Percentiles rank a stretch among this genome's conserved stretches.
phyloP scores from a whole-genome alignment of 805 yeast genomes.

The Lachancea waltii region DNA sequence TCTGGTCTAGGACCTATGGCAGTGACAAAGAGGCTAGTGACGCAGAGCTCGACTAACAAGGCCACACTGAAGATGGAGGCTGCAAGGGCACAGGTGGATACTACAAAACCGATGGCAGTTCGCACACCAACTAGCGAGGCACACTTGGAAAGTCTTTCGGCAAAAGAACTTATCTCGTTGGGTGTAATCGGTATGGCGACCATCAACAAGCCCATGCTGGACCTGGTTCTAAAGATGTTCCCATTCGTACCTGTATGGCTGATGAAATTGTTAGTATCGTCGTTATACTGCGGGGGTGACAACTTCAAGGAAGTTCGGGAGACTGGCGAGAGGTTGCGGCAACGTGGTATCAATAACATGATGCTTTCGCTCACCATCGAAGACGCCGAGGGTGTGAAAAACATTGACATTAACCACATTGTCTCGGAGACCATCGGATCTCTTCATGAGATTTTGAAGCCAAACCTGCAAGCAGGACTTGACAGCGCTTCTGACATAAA shows the following conservation, averaged over 20 bases:
- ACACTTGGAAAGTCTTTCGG: conserved; percentile 49
- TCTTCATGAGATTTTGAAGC: conserved; percentile 58
- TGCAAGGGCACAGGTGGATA: conserved; percentile 1
- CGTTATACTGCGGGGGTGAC: conserved; percentile 88
- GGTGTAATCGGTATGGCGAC: conserved; percentile 67
- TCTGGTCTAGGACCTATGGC: neutral
- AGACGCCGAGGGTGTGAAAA: conserved; percentile 75
- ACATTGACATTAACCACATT: conserved; percentile 51
- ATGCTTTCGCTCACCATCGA: conserved; percentile 93
- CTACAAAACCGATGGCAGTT: neutral
- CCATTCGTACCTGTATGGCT: conserved; percentile 70
- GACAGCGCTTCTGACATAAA: conserved; percentile 43
- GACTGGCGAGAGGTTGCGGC: conserved; percentile 61
- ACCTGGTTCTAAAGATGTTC: conserved; percentile 55
- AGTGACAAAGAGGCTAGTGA: neutral
- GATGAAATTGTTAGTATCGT: conserved; percentile 67
- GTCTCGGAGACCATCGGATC: conserved; percentile 60
- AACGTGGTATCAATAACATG: conserved; percentile 84
- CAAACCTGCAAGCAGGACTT: conserved; percentile 61
- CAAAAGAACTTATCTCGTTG: conserved; percentile 53
- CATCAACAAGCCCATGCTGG: conserved; percentile 53
- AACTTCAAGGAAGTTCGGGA: conserved; percentile 57
- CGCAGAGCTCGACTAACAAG: conserved; percentile 8
- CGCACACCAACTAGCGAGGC: conserved; percentile 13
- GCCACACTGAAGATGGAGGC: conserved; percentile 12